phyloP scores from a whole-genome alignment of 2,329 filamentous ascomycete species.

The Colletotrichum endophyticum region DNA sequence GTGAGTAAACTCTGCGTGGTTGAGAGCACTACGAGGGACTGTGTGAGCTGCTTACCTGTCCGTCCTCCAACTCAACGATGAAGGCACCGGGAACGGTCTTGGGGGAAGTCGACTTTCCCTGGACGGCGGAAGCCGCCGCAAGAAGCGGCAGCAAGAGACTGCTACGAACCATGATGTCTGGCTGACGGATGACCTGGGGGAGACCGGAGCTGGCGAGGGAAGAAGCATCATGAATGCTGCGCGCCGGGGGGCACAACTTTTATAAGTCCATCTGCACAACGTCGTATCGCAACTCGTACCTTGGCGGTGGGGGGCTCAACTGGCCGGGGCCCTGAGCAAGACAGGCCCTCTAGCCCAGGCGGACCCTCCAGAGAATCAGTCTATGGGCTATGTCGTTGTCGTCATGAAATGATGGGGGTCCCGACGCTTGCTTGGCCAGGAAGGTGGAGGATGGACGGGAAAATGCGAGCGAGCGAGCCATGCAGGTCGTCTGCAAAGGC shows the following conservation, averaged over 20 bases:
- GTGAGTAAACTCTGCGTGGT: neutral
- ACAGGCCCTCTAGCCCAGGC: neutral
- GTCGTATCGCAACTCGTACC: neutral
- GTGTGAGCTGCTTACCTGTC: slow-evolving; percentile 40
- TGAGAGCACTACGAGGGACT: neutral
- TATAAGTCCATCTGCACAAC: slow-evolving; percentile 1
- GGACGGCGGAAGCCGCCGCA: slow-evolving; percentile 34
- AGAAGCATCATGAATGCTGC: neutral
- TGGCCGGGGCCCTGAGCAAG: neutral
- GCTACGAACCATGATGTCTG: slow-evolving; percentile 40
- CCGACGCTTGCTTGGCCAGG: slow-evolving; percentile 6
- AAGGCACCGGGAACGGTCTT: slow-evolving; percentile 50
- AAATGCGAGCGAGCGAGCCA: neutral
- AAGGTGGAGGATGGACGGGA: slow-evolving; percentile 4
- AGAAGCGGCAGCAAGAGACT: slow-evolving; percentile 38
- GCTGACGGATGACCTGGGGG: slow-evolving; percentile 10
- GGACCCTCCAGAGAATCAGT: neutral
- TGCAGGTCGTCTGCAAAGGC: neutral
- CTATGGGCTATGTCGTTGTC: neutral
- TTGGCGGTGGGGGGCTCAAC: neutral
- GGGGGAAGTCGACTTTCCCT: slow-evolving; percentile 26
- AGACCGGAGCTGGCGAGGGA: slow-evolving; percentile 10
- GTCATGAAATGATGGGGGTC: neutral
- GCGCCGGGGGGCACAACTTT: neutral
- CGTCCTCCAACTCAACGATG: slow-evolving; percentile 59